A percentile compares a stretch with the other conserved stretches of the same genome.
phyloP scores from a whole-genome alignment of 176 grass and related monocot species.

The Carex pumila region DNA sequence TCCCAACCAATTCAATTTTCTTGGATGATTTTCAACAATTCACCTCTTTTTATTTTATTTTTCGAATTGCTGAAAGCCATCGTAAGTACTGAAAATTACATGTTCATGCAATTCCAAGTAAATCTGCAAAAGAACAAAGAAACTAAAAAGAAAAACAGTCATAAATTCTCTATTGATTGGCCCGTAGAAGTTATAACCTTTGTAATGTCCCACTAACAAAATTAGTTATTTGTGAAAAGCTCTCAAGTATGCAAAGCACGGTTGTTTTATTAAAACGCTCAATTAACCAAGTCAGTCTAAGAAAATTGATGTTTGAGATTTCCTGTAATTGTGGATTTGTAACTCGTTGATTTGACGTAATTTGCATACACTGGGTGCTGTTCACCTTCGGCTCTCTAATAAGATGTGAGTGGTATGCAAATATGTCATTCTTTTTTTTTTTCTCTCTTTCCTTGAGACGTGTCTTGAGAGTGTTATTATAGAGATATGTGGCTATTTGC shows the following conservation, averaged over 20 bases:
- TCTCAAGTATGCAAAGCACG: background rate
- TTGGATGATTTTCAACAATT: constrained; percentile 42
- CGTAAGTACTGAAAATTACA: background rate
- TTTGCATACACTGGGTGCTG: background rate
- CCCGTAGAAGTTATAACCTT: background rate
- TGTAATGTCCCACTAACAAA: constrained; percentile 7
- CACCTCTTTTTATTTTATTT: background rate
- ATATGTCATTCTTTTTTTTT: background rate
- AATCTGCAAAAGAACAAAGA: background rate
- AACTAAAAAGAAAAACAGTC: background rate
- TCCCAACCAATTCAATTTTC: constrained; percentile 41
- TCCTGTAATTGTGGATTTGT: constrained; percentile 1
- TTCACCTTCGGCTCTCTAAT: background rate
- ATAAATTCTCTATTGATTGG: background rate
- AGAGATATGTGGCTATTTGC: background rate
- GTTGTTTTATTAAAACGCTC: background rate
- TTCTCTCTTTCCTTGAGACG: background rate
- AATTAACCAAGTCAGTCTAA: background rate
- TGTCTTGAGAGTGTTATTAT: background rate
- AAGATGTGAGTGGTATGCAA: background rate
- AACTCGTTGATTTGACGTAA: background rate
- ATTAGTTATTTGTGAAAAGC: background rate
- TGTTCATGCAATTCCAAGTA: background rate
- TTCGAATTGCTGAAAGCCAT: background rate
- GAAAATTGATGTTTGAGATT: background rate